A percentile compares a stretch with the other conserved stretches of the same genome.
phyloP scores from a whole-genome alignment of 257 asterid species.

The Echium plantagineum region DNA sequence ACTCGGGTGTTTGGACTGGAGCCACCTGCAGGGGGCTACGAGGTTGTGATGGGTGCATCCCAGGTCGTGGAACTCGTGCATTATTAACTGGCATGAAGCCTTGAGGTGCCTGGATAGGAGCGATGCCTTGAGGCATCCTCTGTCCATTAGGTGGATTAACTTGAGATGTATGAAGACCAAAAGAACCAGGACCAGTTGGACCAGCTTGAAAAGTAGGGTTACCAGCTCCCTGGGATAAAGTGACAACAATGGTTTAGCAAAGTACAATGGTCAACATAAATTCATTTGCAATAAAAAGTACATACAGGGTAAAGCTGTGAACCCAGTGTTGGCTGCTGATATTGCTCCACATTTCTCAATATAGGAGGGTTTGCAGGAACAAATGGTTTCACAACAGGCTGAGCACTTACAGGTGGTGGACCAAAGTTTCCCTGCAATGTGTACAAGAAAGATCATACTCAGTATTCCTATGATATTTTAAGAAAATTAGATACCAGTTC shows the following conservation, averaged over 20 bases:
- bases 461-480: background rate
- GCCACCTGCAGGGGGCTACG: conserved; percentile 59
- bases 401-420: conserved; percentile 56
- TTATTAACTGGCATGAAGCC: conserved; percentile 57
- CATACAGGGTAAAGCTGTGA: conserved; percentile 88
- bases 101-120: conserved; percentile 45
- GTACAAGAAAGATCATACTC: background rate
- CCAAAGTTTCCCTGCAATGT: conserved; percentile 54
- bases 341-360: conserved; percentile 60
- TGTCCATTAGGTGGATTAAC: conserved; percentile 45
- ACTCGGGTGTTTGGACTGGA: conserved; percentile 45
- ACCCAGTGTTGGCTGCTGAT: conserved; percentile 85
- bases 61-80: conserved; percentile 61
- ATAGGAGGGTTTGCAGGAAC: conserved; percentile 65
- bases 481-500: background rate
- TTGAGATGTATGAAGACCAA: conserved; percentile 40
- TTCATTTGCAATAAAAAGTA: background rate
- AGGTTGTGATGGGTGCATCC: conserved; percentile 59
- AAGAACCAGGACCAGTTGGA: conserved; percentile 43
- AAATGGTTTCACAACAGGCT: conserved; percentile 51
- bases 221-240: conserved; percentile 32
- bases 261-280: background rate
- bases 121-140: conserved; percentile 45
- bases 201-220: conserved; percentile 54
- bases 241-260: conserved; percentile 11